Base-by-base conservation (phyloP, 495 filamentous ascomycete genomes). In the Xylaria longipes region DNA sequence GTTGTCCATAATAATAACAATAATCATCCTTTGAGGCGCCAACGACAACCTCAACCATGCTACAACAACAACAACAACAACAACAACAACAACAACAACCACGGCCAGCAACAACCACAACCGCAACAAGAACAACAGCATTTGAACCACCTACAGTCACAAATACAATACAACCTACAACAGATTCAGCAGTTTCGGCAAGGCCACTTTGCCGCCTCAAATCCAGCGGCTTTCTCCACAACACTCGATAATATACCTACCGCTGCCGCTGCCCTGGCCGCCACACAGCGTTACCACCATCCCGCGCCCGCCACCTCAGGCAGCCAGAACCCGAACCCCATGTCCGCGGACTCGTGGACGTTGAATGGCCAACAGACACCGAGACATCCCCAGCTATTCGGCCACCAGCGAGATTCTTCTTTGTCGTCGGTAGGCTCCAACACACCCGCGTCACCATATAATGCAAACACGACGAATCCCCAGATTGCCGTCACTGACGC, bases 341-440 rank as follows among this genome's bases (percentile, higher is more conserved):
- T 86, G 84, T 82, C 82, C 77, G 80, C 83, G 60, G 83, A 85
- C 50, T 68, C 80, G 43, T 85, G 82, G 82, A 63, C 80, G 62
- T 71, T 77, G 57, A 73, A 74, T 37, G 76, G 73, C 65, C 84
- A 82, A 65, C 77, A 82, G 58, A 85, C 82, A 35, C 81, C 82
- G 20, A 80, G 82, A 76, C 79, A 80, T 11, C 52, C 75, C 33
- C 76, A 81, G 57, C 78, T 78, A 7, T 74, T 84, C 50, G 75
- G 79, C n/a, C 86, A 89, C 72, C 81, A 86, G 57, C 85, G 87
- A 69, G 86, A 88, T 72, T 85, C 85, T 12, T 88, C 87, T 31
- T 80, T 85, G 48, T 89, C 87, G 0, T 88, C 87, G 3, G 68
- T 88, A 63, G 87, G 84, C n/a, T 89, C 87, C 1, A 80, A 85